Conservation (phyloP, 2,329 filamentous ascomycete genomes). For the Colletotrichum tanaceti region DNA sequence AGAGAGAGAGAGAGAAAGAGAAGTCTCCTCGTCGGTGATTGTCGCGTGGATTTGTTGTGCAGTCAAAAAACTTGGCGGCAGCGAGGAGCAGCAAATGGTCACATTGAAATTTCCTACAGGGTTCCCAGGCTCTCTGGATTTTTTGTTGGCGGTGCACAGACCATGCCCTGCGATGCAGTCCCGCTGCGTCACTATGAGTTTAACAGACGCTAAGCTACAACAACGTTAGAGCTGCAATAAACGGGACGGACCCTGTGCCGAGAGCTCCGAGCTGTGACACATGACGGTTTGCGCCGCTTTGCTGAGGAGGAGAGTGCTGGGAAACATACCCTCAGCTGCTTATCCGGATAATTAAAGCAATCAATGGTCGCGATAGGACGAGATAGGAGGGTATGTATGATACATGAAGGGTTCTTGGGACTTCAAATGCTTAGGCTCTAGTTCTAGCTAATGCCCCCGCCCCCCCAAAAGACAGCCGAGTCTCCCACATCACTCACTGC, state of each 20-base stretch:
- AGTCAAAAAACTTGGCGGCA: slow-evolving; percentile 38
- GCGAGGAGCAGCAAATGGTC: slow-evolving; percentile 34
- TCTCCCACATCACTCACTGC: background rate
- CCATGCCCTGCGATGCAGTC: slow-evolving; percentile 20
- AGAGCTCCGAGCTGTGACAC: slow-evolving; percentile 11
- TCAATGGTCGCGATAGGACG: background rate
- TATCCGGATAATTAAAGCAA: background rate
- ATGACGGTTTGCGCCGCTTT: background rate
- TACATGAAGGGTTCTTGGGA: background rate
- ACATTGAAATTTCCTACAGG: slow-evolving; percentile 39
- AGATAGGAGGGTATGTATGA: background rate
- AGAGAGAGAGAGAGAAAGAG: slow-evolving; percentile 3
- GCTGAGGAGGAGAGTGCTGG: no score
- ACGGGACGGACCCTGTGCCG: slow-evolving; percentile 7
- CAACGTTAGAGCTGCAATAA: background rate
- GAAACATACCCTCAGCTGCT: background rate
- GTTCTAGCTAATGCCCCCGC: background rate
- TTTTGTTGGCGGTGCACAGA: slow-evolving; percentile 38
- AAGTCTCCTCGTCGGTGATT: slow-evolving; percentile 32
- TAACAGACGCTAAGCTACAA: slow-evolving; percentile 1
- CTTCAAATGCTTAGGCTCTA: background rate
- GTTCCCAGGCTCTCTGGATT: slow-evolving; percentile 31
- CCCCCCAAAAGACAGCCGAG: background rate
- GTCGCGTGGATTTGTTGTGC: slow-evolving; percentile 32
- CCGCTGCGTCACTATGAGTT: slow-evolving; percentile 33